Percentiles rank a stretch among this genome's conserved stretches.
These are phyloP conservation scores for Rhodamnia argentea DNA, from an alignment of 345 rosid genomes.

Conservation along the genomic window DNA sequence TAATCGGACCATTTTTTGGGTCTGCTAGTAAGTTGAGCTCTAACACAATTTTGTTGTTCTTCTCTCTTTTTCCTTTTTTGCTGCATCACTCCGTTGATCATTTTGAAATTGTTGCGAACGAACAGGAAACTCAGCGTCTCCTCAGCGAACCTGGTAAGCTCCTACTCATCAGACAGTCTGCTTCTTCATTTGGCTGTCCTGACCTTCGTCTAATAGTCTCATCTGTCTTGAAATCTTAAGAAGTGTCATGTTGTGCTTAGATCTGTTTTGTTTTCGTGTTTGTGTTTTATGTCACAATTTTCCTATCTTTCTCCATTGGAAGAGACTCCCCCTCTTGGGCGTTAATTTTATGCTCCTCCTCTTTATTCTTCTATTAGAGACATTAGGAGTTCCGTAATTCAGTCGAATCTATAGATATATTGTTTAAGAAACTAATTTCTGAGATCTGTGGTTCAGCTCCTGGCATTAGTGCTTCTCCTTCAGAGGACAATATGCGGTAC, in stretches of 20 bases:
- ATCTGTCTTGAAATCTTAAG: not conserved
- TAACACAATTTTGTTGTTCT: not conserved
- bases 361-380: not conserved
- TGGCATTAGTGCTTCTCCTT: conserved; percentile 49
- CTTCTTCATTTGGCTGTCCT: not conserved
- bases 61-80: not conserved
- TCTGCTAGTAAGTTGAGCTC: not conserved
- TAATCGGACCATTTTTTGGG: not conserved
- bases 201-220: not conserved
- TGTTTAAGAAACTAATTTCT: not conserved
- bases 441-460: conserved; percentile 24
- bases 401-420: not conserved
- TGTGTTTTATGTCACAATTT: not conserved
- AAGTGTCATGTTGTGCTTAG: not conserved
- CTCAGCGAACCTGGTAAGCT: conserved; percentile 52
- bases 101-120: not conserved
- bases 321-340: not conserved
- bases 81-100: not conserved
- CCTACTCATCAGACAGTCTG: not conserved
- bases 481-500: conserved; percentile 44
- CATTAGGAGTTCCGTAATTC: not conserved
- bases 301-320: not conserved
- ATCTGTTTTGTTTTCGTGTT: not conserved
- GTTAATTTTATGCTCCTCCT: not conserved
- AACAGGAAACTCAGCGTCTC: conserved; percentile 46